Evolutionary conservation across 768 basidiomycete genomes (phyloP), one percentile per base, ranked within the genome.

Genomic region (Lactarius trivialis): DNA sequence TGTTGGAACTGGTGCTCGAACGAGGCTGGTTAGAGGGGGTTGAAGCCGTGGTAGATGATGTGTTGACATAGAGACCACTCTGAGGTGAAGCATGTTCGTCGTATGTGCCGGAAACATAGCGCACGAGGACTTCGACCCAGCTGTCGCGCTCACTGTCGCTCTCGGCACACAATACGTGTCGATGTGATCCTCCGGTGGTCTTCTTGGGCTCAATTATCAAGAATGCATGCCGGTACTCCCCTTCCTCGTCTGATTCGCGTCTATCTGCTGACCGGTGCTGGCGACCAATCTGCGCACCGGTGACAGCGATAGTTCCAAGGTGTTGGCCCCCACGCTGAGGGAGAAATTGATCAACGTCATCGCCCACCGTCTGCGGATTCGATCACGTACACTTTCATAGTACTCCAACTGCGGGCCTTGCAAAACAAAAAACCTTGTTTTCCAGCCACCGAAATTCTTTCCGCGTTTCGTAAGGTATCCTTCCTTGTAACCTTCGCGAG

Each of bases 401-500:
- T 98, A 99, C 70, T 96, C 92, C 55, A 98, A 79, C 1, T 89
- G 82, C 3, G 92, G 87, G 0, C 95, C 93, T 73, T 92, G 88
- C 28, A 98, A 79, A 8, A 98, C 93, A 69, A 98, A 98, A 74
- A 86, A 99, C 48, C 97, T 82, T 28, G 93, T 93, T 71, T 96
- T 95, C 96, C 93, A 95, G 2, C 96, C 94, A 50, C 97, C 97
- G 75, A 98, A 98, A 70, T 93, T 97, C 78, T 98, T 93, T 24
- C 95, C 95, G 61, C 93, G 82, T 76, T 98, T 98, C 21, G 96
- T 98, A 37, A 97, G 77, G 72, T 96, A 96, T 17, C 95, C 96
- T 73, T 96, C 92, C 74, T 96, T 97, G 76, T 94, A 85, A 30
- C 90, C 90, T 2, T 80, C 80, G 70, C 89, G 88, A 77, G 83